A percentile compares a stretch with the other conserved stretches of the same genome.
Evolutionary conservation across 768 basidiomycete species (phyloP).

Genomic region (Kwoniella shandongensis): DNA sequence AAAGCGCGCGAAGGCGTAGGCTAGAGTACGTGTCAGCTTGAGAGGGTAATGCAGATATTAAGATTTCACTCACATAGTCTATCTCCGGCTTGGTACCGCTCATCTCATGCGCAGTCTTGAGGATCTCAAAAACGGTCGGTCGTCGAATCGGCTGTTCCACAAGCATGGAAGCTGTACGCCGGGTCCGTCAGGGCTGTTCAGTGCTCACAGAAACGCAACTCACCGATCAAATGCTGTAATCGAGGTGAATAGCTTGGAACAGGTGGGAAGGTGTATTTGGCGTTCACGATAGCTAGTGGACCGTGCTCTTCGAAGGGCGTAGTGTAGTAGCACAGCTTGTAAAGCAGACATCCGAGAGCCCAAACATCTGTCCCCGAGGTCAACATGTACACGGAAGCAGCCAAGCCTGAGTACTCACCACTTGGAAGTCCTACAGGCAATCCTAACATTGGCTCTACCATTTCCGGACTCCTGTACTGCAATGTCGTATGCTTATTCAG

Average conservation of each 20-base stretch:
- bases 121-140: conserved; percentile 82
- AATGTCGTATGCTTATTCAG: conserved; percentile 92
- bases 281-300: conserved; percentile 91
- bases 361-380: conserved; percentile 68
- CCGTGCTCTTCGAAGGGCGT: conserved; percentile 99
- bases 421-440: conserved; percentile 51
- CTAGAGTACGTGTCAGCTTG: conserved; percentile 6
- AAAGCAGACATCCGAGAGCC: conserved; percentile 93
- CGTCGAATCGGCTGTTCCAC: conserved; percentile 83
- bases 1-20: conserved; percentile 31
- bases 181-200: conserved; percentile 7
- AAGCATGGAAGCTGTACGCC: conserved; percentile 74
- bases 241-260: conserved; percentile 82
- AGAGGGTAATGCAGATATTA: no score
- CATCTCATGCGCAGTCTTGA: conserved; percentile 76
- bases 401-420: conserved; percentile 29
- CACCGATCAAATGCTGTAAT: conserved; percentile 81
- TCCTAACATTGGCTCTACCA: conserved; percentile 69
- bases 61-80: conserved; percentile 61
- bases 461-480: conserved; percentile 97
- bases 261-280: conserved; percentile 86
- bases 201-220: conserved; percentile 13
- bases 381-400: not conserved
- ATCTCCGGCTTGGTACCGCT: conserved; percentile 82
- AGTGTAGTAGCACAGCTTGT: conserved; percentile 99